These are phyloP conservation scores for Suillus clintonianus DNA, from an alignment of 768 basidiomycete species.

Conservation along the genomic window DNA sequence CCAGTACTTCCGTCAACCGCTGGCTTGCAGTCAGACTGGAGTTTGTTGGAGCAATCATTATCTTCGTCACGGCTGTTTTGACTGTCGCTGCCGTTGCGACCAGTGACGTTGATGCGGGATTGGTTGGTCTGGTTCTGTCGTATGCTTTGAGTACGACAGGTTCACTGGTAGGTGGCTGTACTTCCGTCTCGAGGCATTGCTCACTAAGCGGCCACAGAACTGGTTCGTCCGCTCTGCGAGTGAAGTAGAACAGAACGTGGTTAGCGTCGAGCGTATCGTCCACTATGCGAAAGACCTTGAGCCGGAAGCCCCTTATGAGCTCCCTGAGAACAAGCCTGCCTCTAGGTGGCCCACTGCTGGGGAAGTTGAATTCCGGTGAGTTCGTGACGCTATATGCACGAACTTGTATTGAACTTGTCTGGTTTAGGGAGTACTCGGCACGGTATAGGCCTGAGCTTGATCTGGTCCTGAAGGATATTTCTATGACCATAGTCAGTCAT, in stretches of 20 bases:
- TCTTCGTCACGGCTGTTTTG: conserved; percentile 68
- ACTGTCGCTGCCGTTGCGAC: conserved; percentile 72
- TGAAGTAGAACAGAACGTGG: conserved; percentile 90
- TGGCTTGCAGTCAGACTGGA: conserved; percentile 88
- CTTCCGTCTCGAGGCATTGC: neutral
- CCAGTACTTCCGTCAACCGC: conserved; percentile 73
- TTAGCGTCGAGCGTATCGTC: conserved; percentile 84
- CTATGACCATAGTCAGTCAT: conserved; percentile 60
- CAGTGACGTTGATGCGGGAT: conserved; percentile 80
- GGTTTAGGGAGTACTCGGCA: conserved; percentile 66
- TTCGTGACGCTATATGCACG: conserved; percentile 9
- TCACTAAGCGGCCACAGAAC: conserved; percentile 46
- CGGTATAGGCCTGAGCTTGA: conserved; percentile 82
- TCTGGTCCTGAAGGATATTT: conserved; percentile 75
- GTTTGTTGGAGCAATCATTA: conserved; percentile 79
- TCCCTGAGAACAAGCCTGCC: conserved; percentile 56
- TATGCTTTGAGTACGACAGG: conserved; percentile 85
- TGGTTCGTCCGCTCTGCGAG: conserved; percentile 82
- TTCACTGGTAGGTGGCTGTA: conserved; percentile 57
- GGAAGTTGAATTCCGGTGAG: conserved; percentile 69
- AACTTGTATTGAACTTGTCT: conserved; percentile 1
- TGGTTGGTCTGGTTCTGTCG: conserved; percentile 84
- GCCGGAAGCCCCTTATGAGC: conserved; percentile 74
- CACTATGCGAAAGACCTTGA: conserved; percentile 71
- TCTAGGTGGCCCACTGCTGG: conserved; percentile 75